phyloP scores from a whole-genome alignment of 139 green algal genomes.

The Coccomyxa sp. region DNA sequence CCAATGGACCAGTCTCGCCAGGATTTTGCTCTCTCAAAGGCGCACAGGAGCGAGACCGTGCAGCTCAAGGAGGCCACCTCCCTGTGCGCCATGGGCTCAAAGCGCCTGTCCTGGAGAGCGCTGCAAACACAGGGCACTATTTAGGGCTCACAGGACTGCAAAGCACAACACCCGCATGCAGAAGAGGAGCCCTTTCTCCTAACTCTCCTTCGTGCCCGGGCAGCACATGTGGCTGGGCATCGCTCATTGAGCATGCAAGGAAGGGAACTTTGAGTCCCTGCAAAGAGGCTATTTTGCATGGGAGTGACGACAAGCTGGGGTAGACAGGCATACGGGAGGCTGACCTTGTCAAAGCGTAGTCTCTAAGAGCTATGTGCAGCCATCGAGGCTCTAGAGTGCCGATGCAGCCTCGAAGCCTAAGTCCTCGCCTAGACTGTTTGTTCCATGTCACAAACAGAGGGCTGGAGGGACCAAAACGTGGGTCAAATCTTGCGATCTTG shows the following conservation, averaged over 20 bases:
- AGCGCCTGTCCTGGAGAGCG: slow-evolving; percentile 64
- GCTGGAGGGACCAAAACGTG: slow-evolving; percentile 18
- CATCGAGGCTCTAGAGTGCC: slow-evolving; percentile 64
- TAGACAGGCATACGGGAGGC: not conserved
- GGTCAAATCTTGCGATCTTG: not conserved
- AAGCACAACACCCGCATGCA: not conserved
- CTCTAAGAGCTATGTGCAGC: slow-evolving; percentile 52
- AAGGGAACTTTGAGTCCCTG: too few relatives aligned
- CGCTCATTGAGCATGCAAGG: too few relatives aligned
- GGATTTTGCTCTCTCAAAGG: slow-evolving; percentile 53
- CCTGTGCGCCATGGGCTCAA: slow-evolving; percentile 44
- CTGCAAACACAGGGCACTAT: slow-evolving; percentile 19
- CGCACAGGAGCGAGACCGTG: slow-evolving; percentile 73
- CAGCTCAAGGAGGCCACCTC: slow-evolving; percentile 61
- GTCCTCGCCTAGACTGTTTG: slow-evolving; percentile 29
- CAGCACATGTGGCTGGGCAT: too few relatives aligned
- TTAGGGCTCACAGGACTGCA: not conserved
- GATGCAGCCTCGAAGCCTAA: slow-evolving; percentile 73
- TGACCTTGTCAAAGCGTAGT: slow-evolving; percentile 77
- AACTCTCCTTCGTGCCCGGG: too few relatives aligned
- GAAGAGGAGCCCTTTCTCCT: too few relatives aligned
- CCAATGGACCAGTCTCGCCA: slow-evolving; percentile 74
- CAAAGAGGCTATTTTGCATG: too few relatives aligned
- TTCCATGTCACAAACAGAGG: slow-evolving; percentile 83
- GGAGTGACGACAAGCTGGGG: not conserved